Conservation (phyloP, 1,284 basidiomycete species). For the Bjerkandera adusta region DNA sequence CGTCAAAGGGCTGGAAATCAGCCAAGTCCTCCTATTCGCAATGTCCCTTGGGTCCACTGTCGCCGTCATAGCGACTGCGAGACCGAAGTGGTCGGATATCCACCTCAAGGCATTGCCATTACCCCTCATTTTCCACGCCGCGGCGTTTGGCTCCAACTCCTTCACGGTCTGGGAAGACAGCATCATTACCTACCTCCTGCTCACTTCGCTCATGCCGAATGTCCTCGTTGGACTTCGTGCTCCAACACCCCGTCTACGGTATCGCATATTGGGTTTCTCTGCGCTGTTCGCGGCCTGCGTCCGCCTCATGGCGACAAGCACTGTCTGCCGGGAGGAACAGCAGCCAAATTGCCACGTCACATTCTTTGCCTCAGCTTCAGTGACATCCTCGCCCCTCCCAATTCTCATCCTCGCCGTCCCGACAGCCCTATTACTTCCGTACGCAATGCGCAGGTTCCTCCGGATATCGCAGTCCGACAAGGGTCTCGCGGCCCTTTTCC, state of each 20-base stretch:
- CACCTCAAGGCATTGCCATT: slow-evolving; percentile 39
- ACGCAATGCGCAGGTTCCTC: slow-evolving; percentile 56
- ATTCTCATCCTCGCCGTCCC: slow-evolving; percentile 58
- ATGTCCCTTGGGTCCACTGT: slow-evolving; percentile 38
- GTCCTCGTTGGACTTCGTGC: slow-evolving; percentile 62
- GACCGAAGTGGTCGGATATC: slow-evolving; percentile 27
- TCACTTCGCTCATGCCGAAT: slow-evolving; percentile 60
- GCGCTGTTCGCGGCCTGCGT: slow-evolving; percentile 67
- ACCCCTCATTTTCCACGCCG: slow-evolving; percentile 62
- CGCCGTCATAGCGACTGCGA: slow-evolving; percentile 36
- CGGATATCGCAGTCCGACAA: slow-evolving; percentile 70
- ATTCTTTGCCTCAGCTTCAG: slow-evolving; percentile 75
- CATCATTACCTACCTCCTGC: slow-evolving; percentile 71
- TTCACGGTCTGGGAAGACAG: slow-evolving; percentile 97
- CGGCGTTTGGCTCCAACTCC: slow-evolving; percentile 87
- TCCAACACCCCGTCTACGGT: slow-evolving; percentile 67
- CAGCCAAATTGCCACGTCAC: slow-evolving; percentile 85
- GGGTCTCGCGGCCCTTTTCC: slow-evolving; percentile 65
- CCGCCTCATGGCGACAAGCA: slow-evolving; percentile 72
- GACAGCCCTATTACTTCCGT: slow-evolving; percentile 57
- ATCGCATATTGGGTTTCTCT: slow-evolving; percentile 74
- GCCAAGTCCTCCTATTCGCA: slow-evolving; percentile 47
- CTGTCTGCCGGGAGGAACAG: slow-evolving; percentile 95
- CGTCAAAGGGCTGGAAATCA: slow-evolving; percentile 41
- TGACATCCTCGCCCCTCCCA: slow-evolving; percentile 59